A percentile compares a stretch with the other conserved stretches of the same genome.
phyloP scores from a whole-genome alignment of 306 rosid species.

The Potentilla sterilis region DNA sequence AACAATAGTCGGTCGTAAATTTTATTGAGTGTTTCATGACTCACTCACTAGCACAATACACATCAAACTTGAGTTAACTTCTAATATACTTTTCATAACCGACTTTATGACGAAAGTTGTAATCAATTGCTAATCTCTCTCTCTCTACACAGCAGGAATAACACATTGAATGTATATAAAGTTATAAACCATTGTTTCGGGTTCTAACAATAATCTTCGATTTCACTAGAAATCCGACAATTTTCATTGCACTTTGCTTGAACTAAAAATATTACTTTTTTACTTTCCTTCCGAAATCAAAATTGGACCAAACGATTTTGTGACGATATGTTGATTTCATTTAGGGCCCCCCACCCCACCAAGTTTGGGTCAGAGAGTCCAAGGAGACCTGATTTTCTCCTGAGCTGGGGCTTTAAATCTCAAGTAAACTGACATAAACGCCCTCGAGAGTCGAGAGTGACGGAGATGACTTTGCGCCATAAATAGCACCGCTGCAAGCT shows the following conservation, averaged over 20 bases:
- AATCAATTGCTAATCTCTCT: too few relatives aligned
- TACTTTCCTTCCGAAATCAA: not conserved
- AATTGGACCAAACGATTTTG: not conserved
- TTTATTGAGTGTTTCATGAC: too few relatives aligned
- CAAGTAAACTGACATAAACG: conserved; percentile 28
- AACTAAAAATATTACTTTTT: too few relatives aligned
- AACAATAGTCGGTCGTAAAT: not conserved
- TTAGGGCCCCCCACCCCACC: not conserved
- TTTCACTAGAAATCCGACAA: too few relatives aligned
- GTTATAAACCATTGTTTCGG: not conserved
- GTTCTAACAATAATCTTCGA: too few relatives aligned
- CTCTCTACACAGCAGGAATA: too few relatives aligned
- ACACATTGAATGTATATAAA: too few relatives aligned
- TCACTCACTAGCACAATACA: too few relatives aligned
- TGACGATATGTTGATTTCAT: not conserved
- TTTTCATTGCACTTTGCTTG: too few relatives aligned
- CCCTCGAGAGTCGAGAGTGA: conserved; percentile 17
- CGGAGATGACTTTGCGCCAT: not conserved
- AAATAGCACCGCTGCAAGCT: not conserved
- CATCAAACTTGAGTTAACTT: too few relatives aligned
- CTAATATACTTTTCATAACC: too few relatives aligned
- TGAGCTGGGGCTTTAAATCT: conserved; percentile 2
- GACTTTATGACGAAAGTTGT: too few relatives aligned
- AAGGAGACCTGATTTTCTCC: not conserved
- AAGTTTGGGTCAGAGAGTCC: not conserved